Conservation (phyloP, 352 stramenopile species). For the Globisporangium emineosum region DNA sequence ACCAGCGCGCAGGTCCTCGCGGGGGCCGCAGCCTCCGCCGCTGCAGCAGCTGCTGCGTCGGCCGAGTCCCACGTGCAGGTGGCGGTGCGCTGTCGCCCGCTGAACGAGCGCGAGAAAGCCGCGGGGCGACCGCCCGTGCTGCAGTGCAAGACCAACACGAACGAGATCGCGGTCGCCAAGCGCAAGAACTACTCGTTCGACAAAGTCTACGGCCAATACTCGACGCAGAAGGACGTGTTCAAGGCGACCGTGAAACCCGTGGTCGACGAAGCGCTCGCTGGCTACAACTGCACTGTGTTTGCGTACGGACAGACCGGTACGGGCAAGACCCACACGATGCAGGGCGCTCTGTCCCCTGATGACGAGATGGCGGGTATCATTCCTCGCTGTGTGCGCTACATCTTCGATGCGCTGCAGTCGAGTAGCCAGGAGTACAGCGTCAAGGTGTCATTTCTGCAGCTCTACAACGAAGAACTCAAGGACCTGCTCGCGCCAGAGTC, state of each 20-base stretch:
- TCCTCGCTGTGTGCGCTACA: conserved; percentile 90
- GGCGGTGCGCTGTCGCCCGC: conserved; percentile 86
- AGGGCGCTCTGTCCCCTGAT: conserved; percentile 87
- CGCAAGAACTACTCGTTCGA: conserved; percentile 91
- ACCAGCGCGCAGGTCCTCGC: not conserved
- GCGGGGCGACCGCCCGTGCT: conserved; percentile 74
- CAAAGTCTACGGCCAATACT: conserved; percentile 94
- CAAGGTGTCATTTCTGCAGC: conserved; percentile 96
- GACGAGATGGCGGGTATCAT: conserved; percentile 93
- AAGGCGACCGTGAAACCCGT: conserved; percentile 89
- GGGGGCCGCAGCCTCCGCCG: not conserved
- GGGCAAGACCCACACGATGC: conserved; percentile 99
- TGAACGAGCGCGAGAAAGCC: conserved; percentile 88
- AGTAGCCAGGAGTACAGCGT: conserved; percentile 91
- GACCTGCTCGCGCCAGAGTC: conserved; percentile 88
- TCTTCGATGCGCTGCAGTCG: conserved; percentile 93
- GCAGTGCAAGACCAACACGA: conserved; percentile 81
- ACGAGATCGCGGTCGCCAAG: conserved; percentile 84
- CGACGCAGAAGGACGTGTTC: conserved; percentile 97
- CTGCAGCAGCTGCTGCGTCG: not conserved
- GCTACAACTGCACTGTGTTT: conserved; percentile 97
- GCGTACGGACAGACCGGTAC: conserved; percentile 97
- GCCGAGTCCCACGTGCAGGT: conserved; percentile 75
- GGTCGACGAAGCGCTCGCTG: conserved; percentile 94
- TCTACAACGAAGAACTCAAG: conserved; percentile 99